These are phyloP conservation scores for Exobasidium cylindrosporum DNA, from an alignment of 1,284 basidiomycete species.

Conservation along the genomic window DNA sequence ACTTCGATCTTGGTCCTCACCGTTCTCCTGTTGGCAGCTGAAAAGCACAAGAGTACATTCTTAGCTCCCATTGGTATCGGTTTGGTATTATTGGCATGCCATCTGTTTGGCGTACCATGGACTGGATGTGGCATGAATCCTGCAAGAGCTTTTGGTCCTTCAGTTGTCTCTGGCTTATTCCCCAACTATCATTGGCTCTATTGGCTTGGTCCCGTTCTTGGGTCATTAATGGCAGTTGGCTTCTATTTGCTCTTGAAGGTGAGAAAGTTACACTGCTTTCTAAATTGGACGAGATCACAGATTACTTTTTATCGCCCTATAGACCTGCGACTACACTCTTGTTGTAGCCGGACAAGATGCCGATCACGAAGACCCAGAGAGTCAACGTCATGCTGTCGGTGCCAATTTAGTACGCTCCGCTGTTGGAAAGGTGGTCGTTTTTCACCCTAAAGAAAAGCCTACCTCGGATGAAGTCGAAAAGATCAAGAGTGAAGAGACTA, in stretches of 20 bases:
- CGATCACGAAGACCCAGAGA: background rate
- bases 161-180: constrained; percentile 14
- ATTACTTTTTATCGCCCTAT: background rate
- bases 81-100: constrained; percentile 33
- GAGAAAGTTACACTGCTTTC: too few relatives aligned
- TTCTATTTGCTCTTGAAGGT: constrained; percentile 15
- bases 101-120: constrained; percentile 25
- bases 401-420: background rate
- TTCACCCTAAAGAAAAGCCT: background rate
- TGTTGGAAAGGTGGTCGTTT: constrained; percentile 6
- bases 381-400: background rate
- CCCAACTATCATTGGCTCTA: constrained; percentile 17
- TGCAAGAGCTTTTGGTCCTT: constrained; percentile 17
- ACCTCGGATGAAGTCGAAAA: background rate
- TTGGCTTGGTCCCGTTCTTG: constrained; percentile 18
- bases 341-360: constrained; percentile 16
- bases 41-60: constrained; percentile 58
- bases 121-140: constrained; percentile 17
- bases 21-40: constrained; percentile 59
- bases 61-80: constrained; percentile 45
- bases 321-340: constrained; percentile 13
- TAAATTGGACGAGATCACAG: background rate
- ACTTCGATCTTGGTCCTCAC: constrained; percentile 34
- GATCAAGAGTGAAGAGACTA: background rate
- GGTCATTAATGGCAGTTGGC: constrained; percentile 11